Base-by-base conservation (phyloP, 441 rosid genomes). In the Bocquillonia castaneifolia region DNA sequence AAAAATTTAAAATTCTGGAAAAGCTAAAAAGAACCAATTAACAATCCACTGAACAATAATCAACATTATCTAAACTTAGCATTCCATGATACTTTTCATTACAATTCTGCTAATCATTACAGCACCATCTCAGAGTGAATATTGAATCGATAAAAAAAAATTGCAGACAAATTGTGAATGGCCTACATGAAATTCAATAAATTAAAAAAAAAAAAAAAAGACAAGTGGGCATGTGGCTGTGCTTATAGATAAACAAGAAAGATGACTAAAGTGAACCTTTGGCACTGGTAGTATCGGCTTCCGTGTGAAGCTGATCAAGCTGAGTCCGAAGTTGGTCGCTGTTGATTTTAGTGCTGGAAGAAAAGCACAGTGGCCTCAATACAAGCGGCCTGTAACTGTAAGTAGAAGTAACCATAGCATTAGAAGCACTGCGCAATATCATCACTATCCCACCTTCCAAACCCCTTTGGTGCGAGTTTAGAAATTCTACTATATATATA, bases 251-350 rank as follows among this genome's bases (percentile, higher is more conserved):
- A 48, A 48, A 48, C 53, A 18, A 0, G 10, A 18, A 48, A n/a
- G 23, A 8, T 8, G 10, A 28, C 17, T 3, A 32, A 56, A 17
- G 7, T 10, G 5, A 32, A 85, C 97, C 96, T 85, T 89, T 86
- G 59, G 85, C 77, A 67, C 91, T 82, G 73, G 92, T 71, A 66
- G 75, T 76, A 63, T 85, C 83, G 5, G 96, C 90, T 79, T 92
- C 97, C 8, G 81, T 77, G 74, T 83, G 90, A 37, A 88, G 92
- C 63, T 68, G 84, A 78, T 87, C 90, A 63, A 91, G 88, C 67
- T 84, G 84, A 54, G 78, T 55, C 28, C 91, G 88, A 31, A 88
- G 88, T 69, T 79, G 83, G 23, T 81, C 88, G 0, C 90, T 74
- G 42, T 48, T 64, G 69, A n/a, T 28, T 12, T 75, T 80, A 18